Percentiles rank a stretch among this genome's conserved stretches.
Conservation (phyloP, 176 grass and related monocot genomes). For the Avena sativa region DNA sequence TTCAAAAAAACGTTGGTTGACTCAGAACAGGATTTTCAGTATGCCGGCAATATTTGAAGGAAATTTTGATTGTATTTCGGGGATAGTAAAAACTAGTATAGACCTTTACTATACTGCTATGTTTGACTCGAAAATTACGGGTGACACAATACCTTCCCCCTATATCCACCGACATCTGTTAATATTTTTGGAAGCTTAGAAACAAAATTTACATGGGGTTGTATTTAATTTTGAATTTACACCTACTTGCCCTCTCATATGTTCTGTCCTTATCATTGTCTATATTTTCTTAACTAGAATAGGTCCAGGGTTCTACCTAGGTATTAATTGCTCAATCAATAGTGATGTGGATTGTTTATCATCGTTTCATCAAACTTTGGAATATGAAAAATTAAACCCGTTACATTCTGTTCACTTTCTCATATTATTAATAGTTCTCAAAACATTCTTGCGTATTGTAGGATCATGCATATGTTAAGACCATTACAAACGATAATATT, state of each 20-base stretch:
- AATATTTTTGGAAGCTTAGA: background rate
- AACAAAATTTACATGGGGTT: background rate
- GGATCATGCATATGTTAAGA: conserved; percentile 56
- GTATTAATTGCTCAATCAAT: background rate
- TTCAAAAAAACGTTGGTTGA: too few relatives aligned
- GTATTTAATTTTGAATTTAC: background rate
- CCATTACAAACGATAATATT: conserved; percentile 75
- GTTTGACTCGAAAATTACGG: too few relatives aligned
- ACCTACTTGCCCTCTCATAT: background rate
- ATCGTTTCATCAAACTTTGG: background rate
- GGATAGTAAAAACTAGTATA: too few relatives aligned
- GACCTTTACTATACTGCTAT: too few relatives aligned
- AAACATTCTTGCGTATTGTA: conserved; percentile 43
- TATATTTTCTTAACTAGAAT: conserved; percentile 12
- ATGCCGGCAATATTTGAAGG: background rate
- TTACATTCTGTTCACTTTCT: background rate
- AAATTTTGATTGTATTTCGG: background rate
- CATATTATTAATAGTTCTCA: conserved; percentile 15
- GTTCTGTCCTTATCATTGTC: background rate
- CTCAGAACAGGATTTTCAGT: background rate
- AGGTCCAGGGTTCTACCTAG: background rate
- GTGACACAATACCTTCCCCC: background rate
- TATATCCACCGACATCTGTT: background rate
- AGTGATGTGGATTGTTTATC: background rate
- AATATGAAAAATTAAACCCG: background rate